phyloP scores from a whole-genome alignment of 148 eudicot species.

The Chenopodium berlandieri region DNA sequence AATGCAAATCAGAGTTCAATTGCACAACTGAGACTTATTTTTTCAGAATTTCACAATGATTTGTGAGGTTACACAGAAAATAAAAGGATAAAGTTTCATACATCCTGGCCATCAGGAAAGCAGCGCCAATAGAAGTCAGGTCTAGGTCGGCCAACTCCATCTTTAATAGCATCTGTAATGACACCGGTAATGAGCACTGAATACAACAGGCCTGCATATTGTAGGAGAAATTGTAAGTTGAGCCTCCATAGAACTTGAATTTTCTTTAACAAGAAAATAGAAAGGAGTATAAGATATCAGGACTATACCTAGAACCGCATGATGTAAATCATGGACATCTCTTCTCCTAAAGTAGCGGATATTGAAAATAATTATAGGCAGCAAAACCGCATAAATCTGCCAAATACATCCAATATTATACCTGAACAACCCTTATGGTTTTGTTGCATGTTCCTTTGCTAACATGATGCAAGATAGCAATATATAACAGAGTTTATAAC shows the following conservation, averaged over 20 bases:
- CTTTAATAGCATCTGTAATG: constrained; percentile 82
- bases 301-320: constrained; percentile 57
- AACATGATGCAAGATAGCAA: neutral
- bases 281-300: neutral
- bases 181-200: constrained; percentile 68
- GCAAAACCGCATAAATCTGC: constrained; percentile 56
- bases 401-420: neutral
- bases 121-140: constrained; percentile 97
- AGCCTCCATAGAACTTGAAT: neutral
- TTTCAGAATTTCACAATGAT: neutral
- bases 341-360: constrained; percentile 50
- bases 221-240: neutral
- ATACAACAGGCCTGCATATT: constrained; percentile 57
- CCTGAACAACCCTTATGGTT: neutral
- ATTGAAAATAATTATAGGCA: constrained; percentile 56
- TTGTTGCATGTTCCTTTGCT: neutral
- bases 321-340: constrained; percentile 84
- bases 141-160: constrained; percentile 88
- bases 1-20: neutral
- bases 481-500: neutral
- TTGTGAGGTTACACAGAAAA: neutral
- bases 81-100: constrained; percentile 21
- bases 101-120: constrained; percentile 79
- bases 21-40: neutral
- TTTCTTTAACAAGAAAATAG: neutral